Conservation (phyloP, 305 asterid genomes). For the Solanum chacoense region DNA sequence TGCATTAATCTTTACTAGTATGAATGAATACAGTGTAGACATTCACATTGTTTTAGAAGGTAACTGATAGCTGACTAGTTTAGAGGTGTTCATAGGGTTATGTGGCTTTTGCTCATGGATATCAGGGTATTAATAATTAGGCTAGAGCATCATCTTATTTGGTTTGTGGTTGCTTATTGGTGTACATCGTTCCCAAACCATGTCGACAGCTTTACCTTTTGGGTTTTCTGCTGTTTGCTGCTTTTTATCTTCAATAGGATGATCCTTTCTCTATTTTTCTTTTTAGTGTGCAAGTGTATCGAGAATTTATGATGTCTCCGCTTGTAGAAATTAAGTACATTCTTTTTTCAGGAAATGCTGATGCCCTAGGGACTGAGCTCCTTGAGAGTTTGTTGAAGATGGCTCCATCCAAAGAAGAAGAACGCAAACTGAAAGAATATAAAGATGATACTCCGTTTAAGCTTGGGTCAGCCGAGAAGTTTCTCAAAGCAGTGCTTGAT, state of each 20-base stretch:
- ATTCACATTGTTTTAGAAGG: background rate
- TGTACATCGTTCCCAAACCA: background rate
- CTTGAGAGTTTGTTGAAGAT: slow-evolving; percentile 84
- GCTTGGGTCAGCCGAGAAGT: slow-evolving; percentile 81
- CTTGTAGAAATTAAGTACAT: background rate
- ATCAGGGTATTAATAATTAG: background rate
- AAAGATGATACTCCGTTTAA: slow-evolving; percentile 62
- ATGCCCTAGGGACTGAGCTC: slow-evolving; percentile 68
- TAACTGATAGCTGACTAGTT: background rate
- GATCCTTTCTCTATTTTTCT: background rate
- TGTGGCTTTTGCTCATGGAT: background rate
- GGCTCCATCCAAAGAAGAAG: slow-evolving; percentile 92
- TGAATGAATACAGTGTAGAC: background rate
- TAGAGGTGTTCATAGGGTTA: background rate
- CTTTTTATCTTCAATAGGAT: background rate
- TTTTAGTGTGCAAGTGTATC: background rate
- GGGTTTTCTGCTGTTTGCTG: background rate
- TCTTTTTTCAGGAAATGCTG: slow-evolving; percentile 59
- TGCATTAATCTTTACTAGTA: background rate
- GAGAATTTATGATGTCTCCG: background rate
- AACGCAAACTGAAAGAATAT: slow-evolving; percentile 63
- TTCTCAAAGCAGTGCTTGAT: slow-evolving; percentile 68
- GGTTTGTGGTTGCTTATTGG: background rate
- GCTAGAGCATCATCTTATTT: background rate
- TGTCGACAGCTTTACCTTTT: background rate